A percentile compares a stretch with the other conserved stretches of the same genome.
phyloP scores from a whole-genome alignment of 352 stramenopile genomes.

The Phytophthora ramorum region DNA sequence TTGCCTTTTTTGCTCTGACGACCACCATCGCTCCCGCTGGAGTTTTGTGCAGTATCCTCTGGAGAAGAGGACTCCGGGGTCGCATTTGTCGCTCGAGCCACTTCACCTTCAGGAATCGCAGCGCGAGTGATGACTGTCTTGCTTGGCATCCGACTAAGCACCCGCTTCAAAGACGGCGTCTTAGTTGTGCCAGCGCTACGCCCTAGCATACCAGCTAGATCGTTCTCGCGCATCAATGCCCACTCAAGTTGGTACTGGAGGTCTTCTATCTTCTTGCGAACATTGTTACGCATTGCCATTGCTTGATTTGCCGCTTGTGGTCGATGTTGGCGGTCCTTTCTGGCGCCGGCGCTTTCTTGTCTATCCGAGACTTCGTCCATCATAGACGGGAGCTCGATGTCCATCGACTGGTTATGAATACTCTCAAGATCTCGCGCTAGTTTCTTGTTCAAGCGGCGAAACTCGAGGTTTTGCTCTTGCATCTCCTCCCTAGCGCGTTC shows the following conservation, averaged over 20 bases:
- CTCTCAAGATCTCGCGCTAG: conserved; percentile 67
- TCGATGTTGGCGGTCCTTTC: conserved; percentile 19
- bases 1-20: conserved; percentile 2
- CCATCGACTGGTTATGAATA: conserved; percentile 37
- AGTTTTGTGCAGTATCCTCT: conserved; percentile 5
- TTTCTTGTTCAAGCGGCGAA: conserved; percentile 78
- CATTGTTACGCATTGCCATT: conserved; percentile 46
- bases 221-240: conserved; percentile 76
- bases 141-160: conserved; percentile 71
- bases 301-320: conserved; percentile 13
- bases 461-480: conserved; percentile 79
- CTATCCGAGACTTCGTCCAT: conserved; percentile 19
- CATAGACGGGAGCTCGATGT: conserved; percentile 19
- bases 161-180: conserved; percentile 38
- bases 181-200: conserved; percentile 28
- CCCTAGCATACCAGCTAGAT: conserved; percentile 47
- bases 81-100: background rate
- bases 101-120: conserved; percentile 23
- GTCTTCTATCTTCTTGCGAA: conserved; percentile 56
- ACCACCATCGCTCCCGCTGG: conserved; percentile 1
- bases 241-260: conserved; percentile 58
- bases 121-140: conserved; percentile 65
- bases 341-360: conserved; percentile 4
- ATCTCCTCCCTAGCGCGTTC: conserved; percentile 72
- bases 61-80: background rate